Evolutionary conservation across 441 rosid species (phyloP), one percentile per base, ranked within the genome.

Genomic region (Pelargonium fulgidum): DNA sequence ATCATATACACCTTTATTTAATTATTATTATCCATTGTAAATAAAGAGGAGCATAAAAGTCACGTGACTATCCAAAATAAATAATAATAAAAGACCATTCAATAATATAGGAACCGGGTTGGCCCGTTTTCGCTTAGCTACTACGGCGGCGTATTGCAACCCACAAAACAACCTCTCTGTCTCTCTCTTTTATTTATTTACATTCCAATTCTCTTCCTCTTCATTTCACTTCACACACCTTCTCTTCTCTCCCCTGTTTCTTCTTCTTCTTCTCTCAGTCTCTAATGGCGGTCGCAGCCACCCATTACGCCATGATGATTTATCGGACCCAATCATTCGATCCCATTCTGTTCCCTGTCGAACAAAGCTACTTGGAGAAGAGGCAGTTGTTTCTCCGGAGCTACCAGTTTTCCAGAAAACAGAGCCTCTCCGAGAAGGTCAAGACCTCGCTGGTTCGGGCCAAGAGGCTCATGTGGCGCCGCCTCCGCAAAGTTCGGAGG

Each of bases 401-500:
- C 52, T 47, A 47, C 52, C 12, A 11, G 52, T 47, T 47, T n/a
- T 47, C 52, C n/a, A 47, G 52, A n/a, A 47, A 47, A 11, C 52
- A 47, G 52, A 47, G 52, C 52, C 52, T 47, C n/a, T 47, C 52
- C n/a, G 52, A 47, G 52, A 47, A n/a, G 52, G 52, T 47, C 52
- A 47, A 11, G 52, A 11, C n/a, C n/a, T 47, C 52, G 52, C 3
- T 47, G 52, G 3, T 11, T 11, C 11, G 52, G n/a, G 52, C 13
- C 52, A 11, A 11, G 52, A 47, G n/a, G 52, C n/a, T 47, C n/a
- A 11, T 47, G 2, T 47, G 14, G n/a, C 52, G 52, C n/a, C 52
- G 52, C n/a, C 52, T 10, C 52, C 52, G 52, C 4, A 47, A 11
- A n/a, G 3, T 47, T n/a, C 52, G 52, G 52, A 47, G 3, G 14